Evolutionary conservation across 495 filamentous ascomycete genomes (phyloP), one percentile per base, ranked within the genome.

Genomic region (Podospora appendiculata): DNA sequence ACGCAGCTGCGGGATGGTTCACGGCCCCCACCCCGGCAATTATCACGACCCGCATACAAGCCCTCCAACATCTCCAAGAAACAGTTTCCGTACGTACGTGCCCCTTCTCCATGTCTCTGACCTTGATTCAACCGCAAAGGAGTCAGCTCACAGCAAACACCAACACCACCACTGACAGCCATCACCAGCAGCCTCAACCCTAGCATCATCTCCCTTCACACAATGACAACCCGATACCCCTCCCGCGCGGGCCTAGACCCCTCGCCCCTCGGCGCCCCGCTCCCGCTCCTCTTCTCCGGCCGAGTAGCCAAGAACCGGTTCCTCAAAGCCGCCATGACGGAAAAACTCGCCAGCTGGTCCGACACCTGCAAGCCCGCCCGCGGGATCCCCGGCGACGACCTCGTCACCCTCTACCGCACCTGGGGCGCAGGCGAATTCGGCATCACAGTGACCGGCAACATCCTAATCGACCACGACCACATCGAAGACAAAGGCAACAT

Each of bases 261-360:
- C 3, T 60, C 68, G 9, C 72, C 75, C 10, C 68, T 87, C 32
- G 80, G 70, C 14, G 55, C 79, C 51, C 78, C 81, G 4, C 69
- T 87, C 10, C 53, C 73, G 14, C 82, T 85, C 55, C 57, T 70
- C 38, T 86, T 84, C 71, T 77, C 78, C 45, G 71, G 72, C 47
- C 71, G 69, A 46, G 73, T 73, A 10, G 78, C 79, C 1, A 63
- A 67, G 32, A 88, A 86, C 62, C 71, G 82, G 34, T 78, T 83
- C 56, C 60, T 86, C 57, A 86, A 87, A 64, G 78, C 71, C 32
- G 79, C 83, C 35, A 84, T 83, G 77, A 79, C 80, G 5, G 83
- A 87, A 56, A 67, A 70, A 6, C 59, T 82, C 25, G 73, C 81
- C 0, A 79, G 79, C 8, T 86, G 79, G 76, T 66, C 76, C 50